These are phyloP conservation scores for Tympanopsis confertula DNA, from an alignment of 2,329 filamentous ascomycete genomes.

Conservation along the genomic window DNA sequence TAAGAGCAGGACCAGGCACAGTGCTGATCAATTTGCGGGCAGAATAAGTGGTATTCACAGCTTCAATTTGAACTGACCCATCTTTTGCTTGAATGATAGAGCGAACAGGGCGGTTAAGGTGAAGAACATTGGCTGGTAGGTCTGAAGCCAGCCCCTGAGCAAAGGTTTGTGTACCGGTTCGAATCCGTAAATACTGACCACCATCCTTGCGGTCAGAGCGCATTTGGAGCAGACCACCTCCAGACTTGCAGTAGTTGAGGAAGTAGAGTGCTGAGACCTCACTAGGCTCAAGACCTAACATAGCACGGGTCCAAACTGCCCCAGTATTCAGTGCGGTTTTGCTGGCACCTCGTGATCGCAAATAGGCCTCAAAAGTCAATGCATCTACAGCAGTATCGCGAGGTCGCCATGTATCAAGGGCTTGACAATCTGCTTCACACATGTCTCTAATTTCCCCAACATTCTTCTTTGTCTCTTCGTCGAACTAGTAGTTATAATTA, in stretches of 20 bases:
- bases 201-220: constrained; percentile 37
- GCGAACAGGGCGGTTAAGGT: constrained; percentile 16
- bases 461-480: constrained; percentile 10
- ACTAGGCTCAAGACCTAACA: constrained; percentile 34
- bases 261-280: constrained; percentile 41
- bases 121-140: constrained; percentile 14
- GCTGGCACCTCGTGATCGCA: constrained; percentile 15
- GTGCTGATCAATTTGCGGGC: constrained; percentile 34
- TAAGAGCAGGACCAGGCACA: constrained; percentile 31
- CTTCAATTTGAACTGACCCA: constrained; percentile 11
- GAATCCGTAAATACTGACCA: constrained; percentile 37
- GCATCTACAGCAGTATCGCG: constrained; percentile 16
- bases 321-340: constrained; percentile 20
- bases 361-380: constrained; percentile 24
- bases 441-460: constrained; percentile 19
- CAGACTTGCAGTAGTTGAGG: constrained; percentile 40
- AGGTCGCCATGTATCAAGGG: constrained; percentile 12
- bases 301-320: constrained; percentile 32
- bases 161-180: constrained; percentile 31
- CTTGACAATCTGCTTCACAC: constrained; percentile 23
- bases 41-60: constrained; percentile 13
- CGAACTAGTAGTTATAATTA: constrained; percentile 11
- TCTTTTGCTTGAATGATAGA: constrained; percentile 13
- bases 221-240: constrained; percentile 37
- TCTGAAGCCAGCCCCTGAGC: constrained; percentile 19